phyloP scores from a whole-genome alignment of 306 rosid species.

The Quercus engelmannii region DNA sequence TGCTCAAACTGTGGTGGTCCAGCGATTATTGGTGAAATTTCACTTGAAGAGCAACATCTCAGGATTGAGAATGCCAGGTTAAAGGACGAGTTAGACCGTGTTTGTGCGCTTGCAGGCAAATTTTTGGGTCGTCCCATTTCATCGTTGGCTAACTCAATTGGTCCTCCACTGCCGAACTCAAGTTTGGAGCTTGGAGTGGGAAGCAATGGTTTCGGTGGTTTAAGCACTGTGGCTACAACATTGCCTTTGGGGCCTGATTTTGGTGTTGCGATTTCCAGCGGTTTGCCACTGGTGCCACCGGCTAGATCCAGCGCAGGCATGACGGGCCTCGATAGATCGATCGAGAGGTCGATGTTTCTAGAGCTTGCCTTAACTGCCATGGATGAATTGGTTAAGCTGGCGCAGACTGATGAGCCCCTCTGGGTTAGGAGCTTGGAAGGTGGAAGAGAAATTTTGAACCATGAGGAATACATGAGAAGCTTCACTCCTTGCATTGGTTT shows the following conservation, averaged over 20 bases:
- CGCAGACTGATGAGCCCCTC: conserved; percentile 76
- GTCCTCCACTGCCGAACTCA: conserved; percentile 68
- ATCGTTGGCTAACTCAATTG: conserved; percentile 42
- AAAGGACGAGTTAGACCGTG: conserved; percentile 90
- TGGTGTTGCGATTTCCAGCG: conserved; percentile 46
- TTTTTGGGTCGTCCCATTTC: conserved; percentile 82
- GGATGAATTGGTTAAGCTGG: conserved; percentile 93
- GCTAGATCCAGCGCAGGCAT: conserved; percentile 20
- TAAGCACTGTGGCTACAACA: conserved; percentile 44
- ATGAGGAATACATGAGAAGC: conserved; percentile 65
- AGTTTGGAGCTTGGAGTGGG: conserved; percentile 91
- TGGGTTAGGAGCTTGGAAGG: conserved; percentile 78
- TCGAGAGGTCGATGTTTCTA: conserved; percentile 77
- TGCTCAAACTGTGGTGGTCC: conserved; percentile 95
- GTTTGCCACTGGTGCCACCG: conserved; percentile 38
- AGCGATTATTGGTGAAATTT: conserved; percentile 75
- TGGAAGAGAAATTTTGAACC: conserved; percentile 73
- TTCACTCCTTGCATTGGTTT: conserved; percentile 81
- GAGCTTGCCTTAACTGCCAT: conserved; percentile 94
- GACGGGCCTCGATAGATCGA: conserved; percentile 48
- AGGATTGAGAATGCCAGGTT: conserved; percentile 81
- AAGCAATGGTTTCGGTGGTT: conserved; percentile 62
- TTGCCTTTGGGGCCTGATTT: conserved; percentile 66
- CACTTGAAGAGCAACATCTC: conserved; percentile 87
- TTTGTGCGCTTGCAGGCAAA: conserved; percentile 80